Evolutionary conservation across 2,329 filamentous ascomycete species (phyloP).

Genomic region (Fusarium kyushuense): DNA sequence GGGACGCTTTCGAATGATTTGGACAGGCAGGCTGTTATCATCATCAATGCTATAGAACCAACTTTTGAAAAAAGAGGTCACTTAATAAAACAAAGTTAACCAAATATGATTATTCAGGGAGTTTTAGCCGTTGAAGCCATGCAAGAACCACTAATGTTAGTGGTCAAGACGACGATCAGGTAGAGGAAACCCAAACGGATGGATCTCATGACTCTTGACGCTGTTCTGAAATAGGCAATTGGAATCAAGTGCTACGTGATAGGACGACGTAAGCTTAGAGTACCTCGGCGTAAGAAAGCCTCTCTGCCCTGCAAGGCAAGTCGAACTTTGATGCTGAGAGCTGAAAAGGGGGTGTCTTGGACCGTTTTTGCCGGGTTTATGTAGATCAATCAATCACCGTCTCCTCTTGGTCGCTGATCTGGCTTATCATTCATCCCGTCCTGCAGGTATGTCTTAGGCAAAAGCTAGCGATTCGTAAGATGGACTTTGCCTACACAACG

Average conservation of each 20-base stretch:
- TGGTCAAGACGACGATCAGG: constrained; percentile 7
- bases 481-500: background rate
- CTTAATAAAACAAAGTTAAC: constrained; percentile 5
- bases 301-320: background rate
- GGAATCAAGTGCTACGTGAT: constrained; percentile 29
- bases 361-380: background rate
- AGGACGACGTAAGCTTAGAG: constrained; percentile 24
- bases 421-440: constrained; percentile 32
- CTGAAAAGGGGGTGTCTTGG: constrained; percentile 16
- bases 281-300: constrained; percentile 1
- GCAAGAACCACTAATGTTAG: background rate
- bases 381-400: constrained; percentile 6
- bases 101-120: background rate
- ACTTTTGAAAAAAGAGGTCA: constrained; percentile 1
- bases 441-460: constrained; percentile 34
- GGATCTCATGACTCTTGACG: background rate
- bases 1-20: constrained; percentile 17
- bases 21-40: background rate
- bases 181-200: background rate
- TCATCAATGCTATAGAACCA: background rate
- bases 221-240: constrained; percentile 21
- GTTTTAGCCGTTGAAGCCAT: too few relatives aligned
- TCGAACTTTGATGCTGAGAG: background rate
- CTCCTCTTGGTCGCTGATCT: constrained; percentile 5
- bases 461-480: constrained; percentile 25